Base-by-base conservation (phyloP, 805 yeast species). In the Diddensiella santjacobensis region DNA sequence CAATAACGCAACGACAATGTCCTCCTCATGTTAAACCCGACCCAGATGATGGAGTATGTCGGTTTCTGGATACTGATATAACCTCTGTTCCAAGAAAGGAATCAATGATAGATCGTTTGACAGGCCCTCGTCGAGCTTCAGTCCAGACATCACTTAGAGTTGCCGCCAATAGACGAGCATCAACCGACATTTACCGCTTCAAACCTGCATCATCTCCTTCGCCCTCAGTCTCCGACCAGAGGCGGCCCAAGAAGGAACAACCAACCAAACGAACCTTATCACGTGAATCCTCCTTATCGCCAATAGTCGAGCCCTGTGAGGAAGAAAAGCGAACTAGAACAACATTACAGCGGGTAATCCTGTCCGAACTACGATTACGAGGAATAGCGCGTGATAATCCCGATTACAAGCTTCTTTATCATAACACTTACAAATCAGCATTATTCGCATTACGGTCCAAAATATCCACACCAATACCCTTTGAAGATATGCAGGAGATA, bases 301-400 rank as follows among this genome's bases (percentile, higher is more conserved):
- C 30, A 3, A 42, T 20, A 4, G 11, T 40, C 4, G 40, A 2
- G 20, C 29, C 17, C 31, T 6, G 20, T 15, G 20, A 13, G 18
- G 20, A 35, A 18, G 50, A 51, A 44, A 24, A 39, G 41, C 33
- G 49, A 49, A 40, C 13, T 36, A 36, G 24, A 13, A 41, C 40
- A n/a, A 22, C 43, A 19, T 22, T 66, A 8, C 64, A 62, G 44
- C 65, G 62, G 43, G 58, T 64, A 5, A 53, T 65, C 4, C 49
- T 66, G 49, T 62, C 66, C 2, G 71, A 65, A n/a, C 48, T 68
- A 48, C 56, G 71, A 11, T 49, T 68, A 42, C 61, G 69, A 3
- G 70, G 68, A 1, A 49, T 64, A 22, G 30, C 47, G 3, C 52
- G 60, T n/a, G 53, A 44, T 4, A 45, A 58, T 44, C 18, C 56